Base-by-base conservation (phyloP, 2,329 filamentous ascomycete genomes). In the Cryphonectria naterciae region DNA sequence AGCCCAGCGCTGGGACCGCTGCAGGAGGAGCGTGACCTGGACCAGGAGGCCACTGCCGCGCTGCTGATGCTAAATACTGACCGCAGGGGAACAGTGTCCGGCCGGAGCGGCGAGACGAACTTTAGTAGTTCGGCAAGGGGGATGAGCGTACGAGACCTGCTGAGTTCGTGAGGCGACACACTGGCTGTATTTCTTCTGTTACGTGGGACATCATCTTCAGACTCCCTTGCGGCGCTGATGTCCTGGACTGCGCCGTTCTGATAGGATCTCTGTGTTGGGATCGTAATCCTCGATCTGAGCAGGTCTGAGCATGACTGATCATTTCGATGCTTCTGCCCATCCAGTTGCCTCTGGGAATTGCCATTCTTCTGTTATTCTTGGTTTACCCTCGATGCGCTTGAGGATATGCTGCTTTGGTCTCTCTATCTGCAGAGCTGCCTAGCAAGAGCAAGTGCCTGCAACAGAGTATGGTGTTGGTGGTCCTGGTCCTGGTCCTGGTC, bases 1-100 rank as follows among this genome's bases (percentile, higher is more conserved):
- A 90, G 88, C 73, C 89, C 88, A 1, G 85, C 85, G 10, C 78
- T 91, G 61, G 77, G 81, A 28, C 87, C 89, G 0, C 56, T 71
- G 62, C 28, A 56, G 68, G 86, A 88, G 76, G 86, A 88, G 76
- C 82, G 83, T 49, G 88, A 90, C 65, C 77, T 88, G 5, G 89
- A 92, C 73, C 91, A 94, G 72, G 93, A 96, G 79, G 95, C 94
- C 1, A 96, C 94, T 10, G 91, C 93, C 17, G 95, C 94, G 3
- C 80, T 97, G 75, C 81, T 97, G 79, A 97, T 97, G 94, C 83
- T 98, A 71, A 97, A 95, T 75, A 89, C 86, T 68, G 94, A 96
- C 78, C 88, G 93, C 56, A 86, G 93, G 49, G 85, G 85, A 52
- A 83, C 81, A 15, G 63, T 68, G 1, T 62, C 65, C 22, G 49